phyloP scores from a whole-genome alignment of 1,139 yeast genomes.

The Protomyces inundatus region DNA sequence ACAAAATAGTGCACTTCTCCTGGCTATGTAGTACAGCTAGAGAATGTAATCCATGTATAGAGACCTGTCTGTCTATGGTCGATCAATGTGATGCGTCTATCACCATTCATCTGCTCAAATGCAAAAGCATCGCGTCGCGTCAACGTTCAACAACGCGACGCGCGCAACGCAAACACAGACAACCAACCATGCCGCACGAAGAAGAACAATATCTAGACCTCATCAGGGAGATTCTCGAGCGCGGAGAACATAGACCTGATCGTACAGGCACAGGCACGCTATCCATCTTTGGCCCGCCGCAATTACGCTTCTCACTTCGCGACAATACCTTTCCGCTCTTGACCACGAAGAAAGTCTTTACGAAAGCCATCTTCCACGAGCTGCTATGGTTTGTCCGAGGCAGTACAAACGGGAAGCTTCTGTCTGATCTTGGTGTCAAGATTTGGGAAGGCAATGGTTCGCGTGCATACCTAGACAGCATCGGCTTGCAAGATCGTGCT shows the following conservation, averaged over 20 bases:
- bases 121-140: too few species aligned
- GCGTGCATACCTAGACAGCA: constrained; percentile 74
- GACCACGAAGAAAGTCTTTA: constrained; percentile 85
- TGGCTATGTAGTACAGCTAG: too few species aligned
- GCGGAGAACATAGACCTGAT: constrained; percentile 89
- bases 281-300: constrained; percentile 92
- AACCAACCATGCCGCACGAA: constrained; percentile 39
- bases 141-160: too few species aligned
- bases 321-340: constrained; percentile 75
- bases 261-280: constrained; percentile 96
- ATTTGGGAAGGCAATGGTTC: constrained; percentile 99
- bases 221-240: constrained; percentile 65
- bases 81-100: too few species aligned
- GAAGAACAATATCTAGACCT: constrained; percentile 85
- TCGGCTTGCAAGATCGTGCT: constrained; percentile 73
- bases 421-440: constrained; percentile 77
- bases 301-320: constrained; percentile 70
- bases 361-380: constrained; percentile 47
- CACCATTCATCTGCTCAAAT: too few species aligned
- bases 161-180: too few species aligned
- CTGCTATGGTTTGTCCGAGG: constrained; percentile 90
- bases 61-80: too few species aligned
- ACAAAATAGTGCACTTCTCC: too few species aligned
- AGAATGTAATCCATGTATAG: too few species aligned
- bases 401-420: constrained; percentile 74